Evolutionary conservation across 1,139 yeast species (phyloP).

Genomic region (Blastobotrys raffinosifermentans): DNA sequence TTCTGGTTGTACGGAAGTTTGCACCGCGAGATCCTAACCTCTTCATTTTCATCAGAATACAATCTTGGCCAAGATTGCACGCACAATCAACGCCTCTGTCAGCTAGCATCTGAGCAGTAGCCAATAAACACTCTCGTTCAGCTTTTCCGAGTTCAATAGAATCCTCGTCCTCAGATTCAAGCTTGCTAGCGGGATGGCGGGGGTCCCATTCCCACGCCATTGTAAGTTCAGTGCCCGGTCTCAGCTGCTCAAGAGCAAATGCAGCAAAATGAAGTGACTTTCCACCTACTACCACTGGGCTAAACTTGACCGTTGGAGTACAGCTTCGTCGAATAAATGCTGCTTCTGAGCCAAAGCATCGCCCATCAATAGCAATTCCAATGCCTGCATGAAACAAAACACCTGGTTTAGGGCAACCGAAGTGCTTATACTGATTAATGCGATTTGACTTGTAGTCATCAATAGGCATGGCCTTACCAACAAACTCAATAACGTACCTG

Average conservation of each 20-base stretch:
- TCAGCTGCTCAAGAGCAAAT: slow-evolving; percentile 52
- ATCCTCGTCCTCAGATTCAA: slow-evolving; percentile 36
- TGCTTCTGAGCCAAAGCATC: slow-evolving; percentile 71
- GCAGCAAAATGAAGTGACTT: slow-evolving; percentile 50
- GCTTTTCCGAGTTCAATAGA: slow-evolving; percentile 19
- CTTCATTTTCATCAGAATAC: slow-evolving; percentile 24
- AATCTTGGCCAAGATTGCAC: slow-evolving; percentile 37
- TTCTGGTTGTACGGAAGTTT: slow-evolving; percentile 10
- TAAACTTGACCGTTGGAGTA: slow-evolving; percentile 65
- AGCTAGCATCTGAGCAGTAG: slow-evolving; percentile 19
- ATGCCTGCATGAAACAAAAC: slow-evolving; percentile 50
- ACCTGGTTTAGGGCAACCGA: slow-evolving; percentile 82
- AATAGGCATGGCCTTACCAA: slow-evolving; percentile 69
- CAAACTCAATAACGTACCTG: slow-evolving; percentile 54
- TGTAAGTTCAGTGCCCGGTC: slow-evolving; percentile 61
- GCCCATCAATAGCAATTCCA: slow-evolving; percentile 67
- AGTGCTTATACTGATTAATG: slow-evolving; percentile 68
- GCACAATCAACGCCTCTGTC: slow-evolving; percentile 67
- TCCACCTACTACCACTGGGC: slow-evolving; percentile 45
- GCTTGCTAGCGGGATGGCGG: slow-evolving; percentile 62
- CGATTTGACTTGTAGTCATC: slow-evolving; percentile 57
- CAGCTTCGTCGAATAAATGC: slow-evolving; percentile 76
- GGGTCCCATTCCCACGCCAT: slow-evolving; percentile 87
- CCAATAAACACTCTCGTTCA: slow-evolving; percentile 23
- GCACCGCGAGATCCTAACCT: slow-evolving; percentile 7